Evolutionary conservation across 192 early-diverging fungal genomes (phyloP), one percentile per base, ranked within the genome.

Genomic region (Mortierella alpina): DNA sequence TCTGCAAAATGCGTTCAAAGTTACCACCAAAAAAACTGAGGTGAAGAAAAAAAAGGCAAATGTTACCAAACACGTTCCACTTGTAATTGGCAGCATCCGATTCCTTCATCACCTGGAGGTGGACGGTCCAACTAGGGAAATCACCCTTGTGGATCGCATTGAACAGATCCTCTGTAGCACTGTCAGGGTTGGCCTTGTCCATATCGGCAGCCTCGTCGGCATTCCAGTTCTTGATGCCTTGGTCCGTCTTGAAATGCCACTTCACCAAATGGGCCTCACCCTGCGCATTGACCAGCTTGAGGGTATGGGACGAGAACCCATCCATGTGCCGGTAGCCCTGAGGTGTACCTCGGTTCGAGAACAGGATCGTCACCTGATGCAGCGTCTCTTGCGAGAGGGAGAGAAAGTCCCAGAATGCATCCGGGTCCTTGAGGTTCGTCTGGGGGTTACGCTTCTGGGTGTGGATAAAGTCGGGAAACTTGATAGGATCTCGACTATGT

Each of bases 391-490:
- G 93, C 12, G 90, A 86, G 31, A 90, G 86, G 55, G 92, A 91
- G 66, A 94, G 84, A 83, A 94, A 95, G 80, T 95, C 94, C 92
- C 92, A 95, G 84, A 89, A 88, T 62, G 88, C 90, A 74, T 89
- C 89, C 18, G 90, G 76, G 44, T 94, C 90, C 60, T 84, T 85
- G 64, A 91, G 82, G 68, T 95, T 91, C 49, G 91, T 94, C 61
- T 88, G 88, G 39, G 94, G 93, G 72, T 96, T 84, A 56, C 92
- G 91, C 89, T 96, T 94, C 80, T 94, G 92, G 42, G 93, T 92
- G 74, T 94, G 92, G 70, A 95, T 92, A 82, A 94, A 90, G 78
- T 93, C 93, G 31, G 94, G 94, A 86, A 92, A 95, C 86, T 93
- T 92, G 73, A 90, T 66, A n/a, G 92, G 89, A 76, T 94, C 93